phyloP scores from a whole-genome alignment of 257 asterid genomes.

The Buddleja alternifolia region DNA sequence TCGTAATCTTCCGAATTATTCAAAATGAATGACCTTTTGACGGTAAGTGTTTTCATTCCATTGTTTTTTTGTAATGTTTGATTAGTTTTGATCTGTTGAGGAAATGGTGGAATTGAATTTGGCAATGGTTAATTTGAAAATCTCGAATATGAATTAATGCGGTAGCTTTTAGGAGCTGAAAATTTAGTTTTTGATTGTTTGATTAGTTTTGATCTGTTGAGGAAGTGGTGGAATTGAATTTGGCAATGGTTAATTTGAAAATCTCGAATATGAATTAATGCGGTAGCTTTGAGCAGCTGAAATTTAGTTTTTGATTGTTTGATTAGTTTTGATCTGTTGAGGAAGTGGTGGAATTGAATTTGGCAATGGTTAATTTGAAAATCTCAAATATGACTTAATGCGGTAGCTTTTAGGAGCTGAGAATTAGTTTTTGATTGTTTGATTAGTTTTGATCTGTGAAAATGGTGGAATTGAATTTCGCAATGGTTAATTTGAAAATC shows the following conservation, averaged over 20 bases:
- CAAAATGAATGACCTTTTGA: conserved; percentile 77
- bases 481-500: background rate
- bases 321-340: conserved; percentile 39
- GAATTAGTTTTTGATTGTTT: conserved; percentile 5
- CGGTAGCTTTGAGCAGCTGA: conserved; percentile 35
- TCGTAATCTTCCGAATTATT: conserved; percentile 25
- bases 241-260: background rate
- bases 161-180: conserved; percentile 41
- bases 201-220: conserved; percentile 39
- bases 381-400: conserved; percentile 21
- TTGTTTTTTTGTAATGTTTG: conserved; percentile 9
- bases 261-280: conserved; percentile 22
- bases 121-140: background rate
- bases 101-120: conserved; percentile 12
- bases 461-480: conserved; percentile 17
- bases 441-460: conserved; percentile 38
- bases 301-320: conserved; percentile 14
- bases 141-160: conserved; percentile 24
- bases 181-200: background rate
- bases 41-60: conserved; percentile 45
- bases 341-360: conserved; percentile 15
- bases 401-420: conserved; percentile 36
- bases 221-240: conserved; percentile 15
- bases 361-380: background rate
- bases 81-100: conserved; percentile 38